Evolutionary conservation across 192 early-diverging fungal genomes (phyloP).

Genomic region (Backusella tarrabulga): DNA sequence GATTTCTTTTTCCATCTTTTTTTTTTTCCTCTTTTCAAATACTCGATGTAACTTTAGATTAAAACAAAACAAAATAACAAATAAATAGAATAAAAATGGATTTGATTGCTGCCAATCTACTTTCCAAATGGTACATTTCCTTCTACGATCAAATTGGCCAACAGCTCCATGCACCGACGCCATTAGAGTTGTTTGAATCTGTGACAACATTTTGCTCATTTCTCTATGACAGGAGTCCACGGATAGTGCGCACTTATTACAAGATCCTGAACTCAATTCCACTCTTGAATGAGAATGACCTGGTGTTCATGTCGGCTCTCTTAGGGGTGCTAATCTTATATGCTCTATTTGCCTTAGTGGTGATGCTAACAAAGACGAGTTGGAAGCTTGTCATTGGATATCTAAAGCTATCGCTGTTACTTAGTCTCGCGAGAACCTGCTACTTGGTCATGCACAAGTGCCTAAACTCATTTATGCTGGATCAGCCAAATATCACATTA

Average conservation of each 20-base stretch:
- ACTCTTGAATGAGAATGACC: neutral
- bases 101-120: neutral
- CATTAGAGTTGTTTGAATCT: neutral
- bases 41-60: neutral
- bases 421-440: neutral
- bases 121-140: slow-evolving; percentile 2
- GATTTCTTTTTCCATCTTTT: neutral
- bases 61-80: neutral
- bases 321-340: neutral
- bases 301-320: neutral
- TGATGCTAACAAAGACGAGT: neutral
- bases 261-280: neutral
- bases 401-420: neutral
- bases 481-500: neutral
- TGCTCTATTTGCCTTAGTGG: neutral
- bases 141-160: neutral
- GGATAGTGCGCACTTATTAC: neutral
- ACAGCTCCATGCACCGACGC: neutral
- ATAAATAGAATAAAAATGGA: neutral
- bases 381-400: neutral
- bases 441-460: neutral
- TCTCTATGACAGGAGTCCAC: neutral
- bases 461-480: neutral
- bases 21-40: neutral
- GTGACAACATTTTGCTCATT: neutral